These are phyloP conservation scores for Raffaelea deltoideospora DNA, from an alignment of 2,329 filamentous ascomycete genomes.

Conservation along the genomic window DNA sequence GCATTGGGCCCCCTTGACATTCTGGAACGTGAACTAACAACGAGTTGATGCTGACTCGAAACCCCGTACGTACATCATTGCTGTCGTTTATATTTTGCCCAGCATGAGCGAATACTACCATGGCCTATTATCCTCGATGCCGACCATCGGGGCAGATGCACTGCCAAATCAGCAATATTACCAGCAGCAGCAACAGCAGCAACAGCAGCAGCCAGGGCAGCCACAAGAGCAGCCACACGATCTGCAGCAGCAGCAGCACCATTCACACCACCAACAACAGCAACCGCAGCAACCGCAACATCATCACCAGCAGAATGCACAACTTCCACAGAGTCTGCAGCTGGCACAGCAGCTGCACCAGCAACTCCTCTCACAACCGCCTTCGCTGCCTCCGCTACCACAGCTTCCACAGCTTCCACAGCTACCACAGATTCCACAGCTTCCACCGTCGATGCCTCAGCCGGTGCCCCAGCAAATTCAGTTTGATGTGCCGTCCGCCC, in stretches of 20 bases:
- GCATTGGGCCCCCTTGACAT: too few relatives aligned
- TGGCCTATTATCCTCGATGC: slow-evolving; percentile 37
- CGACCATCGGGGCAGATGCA: slow-evolving; percentile 20
- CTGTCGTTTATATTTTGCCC: too few relatives aligned
- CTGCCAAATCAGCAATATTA: background rate
- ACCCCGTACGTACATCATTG: too few relatives aligned
- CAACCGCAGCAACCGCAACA: slow-evolving; percentile 3
- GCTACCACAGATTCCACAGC: slow-evolving; percentile 15
- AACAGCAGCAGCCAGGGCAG: background rate
- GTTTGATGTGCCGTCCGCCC: too few relatives aligned
- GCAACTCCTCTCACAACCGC: slow-evolving; percentile 12
- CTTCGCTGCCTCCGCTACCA: slow-evolving; percentile 12
- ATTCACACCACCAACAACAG: background rate
- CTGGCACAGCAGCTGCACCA: slow-evolving; percentile 16
- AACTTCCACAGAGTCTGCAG: too few relatives aligned
- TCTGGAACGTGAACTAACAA: too few relatives aligned
- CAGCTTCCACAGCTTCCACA: too few relatives aligned
- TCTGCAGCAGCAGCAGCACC: background rate
- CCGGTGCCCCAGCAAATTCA: slow-evolving; percentile 4
- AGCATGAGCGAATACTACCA: slow-evolving; percentile 42
- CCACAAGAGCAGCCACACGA: slow-evolving; percentile 1
- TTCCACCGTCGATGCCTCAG: slow-evolving; percentile 15
- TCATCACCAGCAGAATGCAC: slow-evolving; percentile 1
- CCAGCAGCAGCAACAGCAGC: background rate
- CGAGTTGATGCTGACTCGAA: too few relatives aligned